These are phyloP conservation scores for Sinapis alba DNA, from an alignment of 441 rosid genomes.

Conservation along the genomic window DNA sequence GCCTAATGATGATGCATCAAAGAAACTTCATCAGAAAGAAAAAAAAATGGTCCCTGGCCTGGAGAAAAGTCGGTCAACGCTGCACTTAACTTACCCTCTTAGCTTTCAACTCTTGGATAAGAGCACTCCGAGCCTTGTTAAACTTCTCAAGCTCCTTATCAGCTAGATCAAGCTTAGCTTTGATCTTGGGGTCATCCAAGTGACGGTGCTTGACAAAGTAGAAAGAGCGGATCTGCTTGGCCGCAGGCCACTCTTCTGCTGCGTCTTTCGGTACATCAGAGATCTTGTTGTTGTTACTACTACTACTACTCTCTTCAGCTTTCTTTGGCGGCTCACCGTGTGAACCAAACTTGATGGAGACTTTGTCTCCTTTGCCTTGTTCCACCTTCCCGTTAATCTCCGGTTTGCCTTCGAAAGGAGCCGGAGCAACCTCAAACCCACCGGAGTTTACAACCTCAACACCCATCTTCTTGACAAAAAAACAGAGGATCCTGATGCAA, in stretches of 20 bases:
- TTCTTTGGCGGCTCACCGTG: conserved; percentile 34
- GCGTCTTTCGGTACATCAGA: conserved; percentile 42
- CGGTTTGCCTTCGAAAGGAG: conserved; percentile 35
- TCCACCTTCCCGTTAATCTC: conserved; percentile 37
- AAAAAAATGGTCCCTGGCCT: no score
- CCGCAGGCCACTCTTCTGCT: conserved; percentile 42
- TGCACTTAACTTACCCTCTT: conserved; percentile 56
- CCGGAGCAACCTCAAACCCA: conserved; percentile 43
- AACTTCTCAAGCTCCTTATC: conserved; percentile 64
- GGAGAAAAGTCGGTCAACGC: background rate
- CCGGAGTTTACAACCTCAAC: conserved; percentile 38
- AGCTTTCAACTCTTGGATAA: conserved; percentile 55
- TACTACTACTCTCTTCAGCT: conserved; percentile 22
- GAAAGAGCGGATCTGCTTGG: conserved; percentile 43
- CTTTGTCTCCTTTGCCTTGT: conserved; percentile 31
- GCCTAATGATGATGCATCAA: conserved; percentile 47
- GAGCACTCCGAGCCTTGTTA: conserved; percentile 47
- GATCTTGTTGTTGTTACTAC: background rate
- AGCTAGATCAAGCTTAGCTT: conserved; percentile 63
- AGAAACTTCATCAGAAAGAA: background rate
- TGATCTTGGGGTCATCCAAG: conserved; percentile 68
- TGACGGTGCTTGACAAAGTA: conserved; percentile 61
- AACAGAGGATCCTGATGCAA: conserved; percentile 31
- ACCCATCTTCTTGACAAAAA: conserved; percentile 27
- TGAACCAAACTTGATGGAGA: conserved; percentile 39